Conservation (phyloP, 164 flowering plant genomes). For the Echeveria elegans region DNA sequence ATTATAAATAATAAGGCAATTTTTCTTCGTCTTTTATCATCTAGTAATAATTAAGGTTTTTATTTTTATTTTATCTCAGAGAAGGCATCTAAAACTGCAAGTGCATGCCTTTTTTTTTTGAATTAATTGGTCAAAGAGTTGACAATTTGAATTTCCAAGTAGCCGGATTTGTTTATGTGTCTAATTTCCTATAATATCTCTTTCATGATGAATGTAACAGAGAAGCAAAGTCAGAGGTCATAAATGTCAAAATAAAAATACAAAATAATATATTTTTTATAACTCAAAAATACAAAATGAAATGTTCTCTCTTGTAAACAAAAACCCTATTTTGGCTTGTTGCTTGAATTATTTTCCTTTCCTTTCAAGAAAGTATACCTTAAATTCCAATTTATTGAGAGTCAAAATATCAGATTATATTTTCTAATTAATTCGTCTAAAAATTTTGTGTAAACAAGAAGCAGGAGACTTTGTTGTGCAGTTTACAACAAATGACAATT, state of each 20-base stretch:
- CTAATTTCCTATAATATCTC: neutral
- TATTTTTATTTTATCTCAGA: too few relatives aligned
- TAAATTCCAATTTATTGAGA: too few relatives aligned
- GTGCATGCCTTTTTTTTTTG: neutral
- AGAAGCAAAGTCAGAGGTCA: neutral
- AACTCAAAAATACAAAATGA: too few relatives aligned
- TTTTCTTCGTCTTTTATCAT: neutral
- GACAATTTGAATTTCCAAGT: neutral
- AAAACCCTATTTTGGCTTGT: too few relatives aligned
- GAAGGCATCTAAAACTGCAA: neutral
- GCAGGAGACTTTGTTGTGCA: neutral
- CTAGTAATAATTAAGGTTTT: too few relatives aligned
- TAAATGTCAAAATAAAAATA: neutral
- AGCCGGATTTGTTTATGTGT: neutral
- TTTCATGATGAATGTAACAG: neutral
- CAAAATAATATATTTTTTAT: too few relatives aligned
- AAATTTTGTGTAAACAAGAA: too few relatives aligned
- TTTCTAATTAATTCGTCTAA: too few relatives aligned
- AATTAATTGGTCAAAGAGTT: conserved; percentile 1
- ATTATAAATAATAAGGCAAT: too few relatives aligned
- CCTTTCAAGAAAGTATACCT: too few relatives aligned
- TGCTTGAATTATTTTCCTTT: neutral
- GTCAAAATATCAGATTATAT: too few relatives aligned
- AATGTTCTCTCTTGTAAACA: neutral
- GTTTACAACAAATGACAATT: neutral